Evolutionary conservation across 768 basidiomycete species (phyloP), one percentile per base, ranked within the genome.

Genomic region (Xerocomus spinulosus): DNA sequence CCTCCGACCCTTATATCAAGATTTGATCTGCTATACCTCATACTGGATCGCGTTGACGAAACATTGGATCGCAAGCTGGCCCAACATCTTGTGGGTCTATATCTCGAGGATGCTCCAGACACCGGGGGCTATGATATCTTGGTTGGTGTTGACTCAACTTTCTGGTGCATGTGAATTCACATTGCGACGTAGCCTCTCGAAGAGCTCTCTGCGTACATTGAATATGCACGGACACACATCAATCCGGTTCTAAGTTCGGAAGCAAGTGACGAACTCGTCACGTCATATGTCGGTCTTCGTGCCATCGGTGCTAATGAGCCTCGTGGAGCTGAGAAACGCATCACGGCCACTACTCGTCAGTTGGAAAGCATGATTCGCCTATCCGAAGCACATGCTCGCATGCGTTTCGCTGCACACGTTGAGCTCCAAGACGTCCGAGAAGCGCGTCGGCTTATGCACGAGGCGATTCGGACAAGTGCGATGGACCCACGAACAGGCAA

Each of bases 1-100:
- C 96, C 96, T 3, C 96, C 96, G 2, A 99, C 95, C 0, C 78
- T 99, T 24, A 97, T 99, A 54, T 99, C 96, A 36, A 85, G 96
- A 56, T 99, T 99, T 67, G 96, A 99, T 66, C 72, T 99, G 33
- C 74, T 99, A 7, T 99, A 99, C 59, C 83, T 99, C 25, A 90
- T 99, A 3, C 76, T 99, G 26, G 96, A 99, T 69, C 83, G 89
- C 60, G 87, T 95, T 5, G 94, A 99, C 61, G 95, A 98, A 63
- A 69, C 74, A 14, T 70, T 86, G 43, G 96, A 99, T 65, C 76
- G 94, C 15, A 81, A 75, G 56, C 73, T 99, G 21, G 96, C 96
- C 0, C 87, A 92, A 58, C 93, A 96, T 70, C 75, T 99, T 8
- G 95, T 98, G 20, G 81, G 86, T 0, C 70, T 99, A 48, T 99